Evolutionary conservation across 192 early-diverging fungal species (phyloP), one percentile per base, ranked within the genome.

Genomic region (Pilaira anomala): DNA sequence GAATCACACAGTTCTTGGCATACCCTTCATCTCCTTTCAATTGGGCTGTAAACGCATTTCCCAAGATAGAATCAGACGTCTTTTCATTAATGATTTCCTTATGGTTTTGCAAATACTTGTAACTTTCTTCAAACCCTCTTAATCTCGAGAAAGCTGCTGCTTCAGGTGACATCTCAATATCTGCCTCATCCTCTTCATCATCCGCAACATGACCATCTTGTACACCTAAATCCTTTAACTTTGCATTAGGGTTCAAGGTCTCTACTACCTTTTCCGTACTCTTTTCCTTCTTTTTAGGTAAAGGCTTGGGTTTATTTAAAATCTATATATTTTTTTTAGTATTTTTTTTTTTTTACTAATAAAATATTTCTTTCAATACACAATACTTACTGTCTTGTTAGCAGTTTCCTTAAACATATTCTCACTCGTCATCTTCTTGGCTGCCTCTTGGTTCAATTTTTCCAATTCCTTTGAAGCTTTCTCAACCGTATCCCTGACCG

Each of bases 41-140:
- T 63, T 93, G 84, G 13, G 83, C 73, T 19, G 83, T 80, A 59
- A 98, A 94, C 0, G 90, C 96, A 18, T 91, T 84, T 8, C 87
- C 88, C 60, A 97, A 78, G 44, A 97, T 89, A 73, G 92, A 82
- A 67, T 97, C 93, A 3, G 85, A 80, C 60, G 86, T 87, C 13
- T 72, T 77, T 60, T 91, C 84, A 36, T 76, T 80, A 25, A 89
- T 83, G 7, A 97, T 74, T 11, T 84, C 72, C 18, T 88, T 83
- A 66, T 95, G 78, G 30, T 86, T 80, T 57, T 70, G 73, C 36
- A 97, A 86, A 53, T 81, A 93, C 36, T 80, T 72, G 59, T 82
- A 75, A 7, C 83, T 82, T 14, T 79, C 72, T n/a, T 81, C 78
- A 62, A 89, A 83, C 26, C 75, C 79, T 40, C 69, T 78, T n/a